These are phyloP conservation scores for Vairimorpha ceranae DNA, from an alignment of 371 early-diverging fungal species.

Conservation along the genomic window DNA sequence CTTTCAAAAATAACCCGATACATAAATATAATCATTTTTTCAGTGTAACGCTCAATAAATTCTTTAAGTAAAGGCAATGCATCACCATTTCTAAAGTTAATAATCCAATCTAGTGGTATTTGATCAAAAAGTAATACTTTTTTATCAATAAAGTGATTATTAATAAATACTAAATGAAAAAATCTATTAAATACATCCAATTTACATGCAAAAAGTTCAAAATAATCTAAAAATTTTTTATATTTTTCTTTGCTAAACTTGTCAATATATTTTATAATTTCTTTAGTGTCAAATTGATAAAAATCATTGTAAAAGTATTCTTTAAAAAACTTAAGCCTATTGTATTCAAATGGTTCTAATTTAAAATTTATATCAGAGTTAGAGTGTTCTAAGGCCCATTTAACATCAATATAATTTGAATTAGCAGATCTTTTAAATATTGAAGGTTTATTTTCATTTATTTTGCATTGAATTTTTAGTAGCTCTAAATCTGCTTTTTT, in stretches of 20 bases:
- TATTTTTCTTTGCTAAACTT: slow-evolving; percentile 1
- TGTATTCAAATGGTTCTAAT: slow-evolving; percentile 28
- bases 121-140: slow-evolving; percentile 31
- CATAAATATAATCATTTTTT: slow-evolving; percentile 15
- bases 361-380: slow-evolving; percentile 16
- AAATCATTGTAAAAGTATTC: slow-evolving; percentile 35
- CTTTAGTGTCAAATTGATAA: slow-evolving; percentile 18
- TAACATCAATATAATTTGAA: slow-evolving; percentile 18
- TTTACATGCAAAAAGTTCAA: slow-evolving; percentile 32
- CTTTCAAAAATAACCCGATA: slow-evolving; percentile 24
- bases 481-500: slow-evolving; percentile 36
- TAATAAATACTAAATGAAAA: slow-evolving; percentile 24
- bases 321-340: slow-evolving; percentile 24
- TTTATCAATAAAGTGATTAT: slow-evolving; percentile 22
- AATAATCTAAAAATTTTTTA: slow-evolving; percentile 39
- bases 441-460: slow-evolving; percentile 40
- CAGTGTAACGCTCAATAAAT: slow-evolving; percentile 12
- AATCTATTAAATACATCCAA: slow-evolving; percentile 41
- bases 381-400: slow-evolving; percentile 24
- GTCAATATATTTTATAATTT: slow-evolving; percentile 21
- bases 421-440: slow-evolving; percentile 18
- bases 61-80: slow-evolving; percentile 8
- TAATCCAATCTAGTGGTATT: slow-evolving; percentile 40
- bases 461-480: slow-evolving; percentile 30
- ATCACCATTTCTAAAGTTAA: slow-evolving; percentile 13